Evolutionary conservation across 176 grass and related monocot species (phyloP).

Genomic region (Canna indica): DNA sequence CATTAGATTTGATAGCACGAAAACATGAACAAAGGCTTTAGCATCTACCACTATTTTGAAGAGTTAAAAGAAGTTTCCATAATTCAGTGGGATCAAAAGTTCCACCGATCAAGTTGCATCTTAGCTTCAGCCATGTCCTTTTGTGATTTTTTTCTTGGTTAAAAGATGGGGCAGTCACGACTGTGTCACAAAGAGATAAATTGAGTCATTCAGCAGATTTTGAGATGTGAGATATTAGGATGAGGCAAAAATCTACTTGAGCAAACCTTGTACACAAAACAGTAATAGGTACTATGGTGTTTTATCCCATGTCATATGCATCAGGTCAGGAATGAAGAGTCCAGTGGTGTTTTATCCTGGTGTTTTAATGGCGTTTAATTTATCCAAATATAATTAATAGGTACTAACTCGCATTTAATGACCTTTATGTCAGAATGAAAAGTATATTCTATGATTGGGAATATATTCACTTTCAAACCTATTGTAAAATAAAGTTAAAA

Average conservation of each 20-base stretch:
- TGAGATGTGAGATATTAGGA: background rate
- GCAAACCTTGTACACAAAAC: conserved; percentile 89
- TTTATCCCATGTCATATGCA: no score
- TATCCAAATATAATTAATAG: no score
- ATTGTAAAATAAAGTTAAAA: background rate
- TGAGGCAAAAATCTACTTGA: background rate
- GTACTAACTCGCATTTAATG: no score
- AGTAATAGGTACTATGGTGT: no score
- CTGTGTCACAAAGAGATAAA: conserved; percentile 22
- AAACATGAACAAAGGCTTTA: no score
- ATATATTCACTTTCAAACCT: background rate
- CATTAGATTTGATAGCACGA: background rate
- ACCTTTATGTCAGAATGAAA: no score
- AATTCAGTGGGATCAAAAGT: conserved; percentile 42
- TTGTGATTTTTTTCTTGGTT: conserved; percentile 80
- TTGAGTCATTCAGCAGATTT: background rate
- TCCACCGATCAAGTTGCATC: conserved; percentile 81
- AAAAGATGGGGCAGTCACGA: conserved; percentile 96
- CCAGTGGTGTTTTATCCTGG: no score
- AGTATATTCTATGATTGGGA: background rate
- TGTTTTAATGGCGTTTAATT: no score
- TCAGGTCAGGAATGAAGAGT: no score
- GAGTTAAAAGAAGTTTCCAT: background rate
- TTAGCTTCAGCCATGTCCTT: conserved; percentile 99
- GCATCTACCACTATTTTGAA: background rate